phyloP scores from a whole-genome alignment of 345 rosid genomes.

The Carallia pectinifolia region DNA sequence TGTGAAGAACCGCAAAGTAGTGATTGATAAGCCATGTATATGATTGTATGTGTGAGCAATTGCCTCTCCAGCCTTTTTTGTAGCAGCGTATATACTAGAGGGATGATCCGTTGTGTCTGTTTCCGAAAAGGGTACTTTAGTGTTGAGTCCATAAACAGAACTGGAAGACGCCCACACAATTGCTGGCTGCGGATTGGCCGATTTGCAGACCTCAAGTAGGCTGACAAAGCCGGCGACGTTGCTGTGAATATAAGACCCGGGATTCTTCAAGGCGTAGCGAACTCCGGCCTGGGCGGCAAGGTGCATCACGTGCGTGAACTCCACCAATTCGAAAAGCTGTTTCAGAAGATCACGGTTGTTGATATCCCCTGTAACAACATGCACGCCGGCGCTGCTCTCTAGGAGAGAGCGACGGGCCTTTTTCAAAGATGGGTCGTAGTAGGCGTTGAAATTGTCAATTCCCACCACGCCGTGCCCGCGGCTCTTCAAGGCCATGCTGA shows the following conservation, averaged over 20 bases:
- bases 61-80: constrained; percentile 89
- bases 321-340: constrained; percentile 69
- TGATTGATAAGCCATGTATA: constrained; percentile 75
- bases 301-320: constrained; percentile 91
- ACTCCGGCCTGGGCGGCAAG: constrained; percentile 93
- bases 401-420: constrained; percentile 76
- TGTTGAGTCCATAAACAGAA: constrained; percentile 83
- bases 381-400: constrained; percentile 67
- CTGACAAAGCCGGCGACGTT: constrained; percentile 80
- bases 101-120: constrained; percentile 81
- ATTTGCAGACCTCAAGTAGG: constrained; percentile 74
- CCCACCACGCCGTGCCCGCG: constrained; percentile 92
- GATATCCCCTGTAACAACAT: constrained; percentile 82
- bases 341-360: constrained; percentile 63
- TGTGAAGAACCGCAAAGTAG: constrained; percentile 78
- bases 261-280: constrained; percentile 84
- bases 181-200: constrained; percentile 71
- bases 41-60: constrained; percentile 90
- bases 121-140: constrained; percentile 80
- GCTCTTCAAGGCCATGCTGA: constrained; percentile 65
- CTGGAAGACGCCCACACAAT: constrained; percentile 92
- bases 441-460: constrained; percentile 81
- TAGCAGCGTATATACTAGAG: constrained; percentile 84
- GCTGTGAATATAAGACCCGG: constrained; percentile 74
- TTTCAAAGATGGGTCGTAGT: constrained; percentile 82